A percentile compares a stretch with the other conserved stretches of the same genome.
Evolutionary conservation across 1,284 basidiomycete species (phyloP).

Genomic region (Papiliotrema flavescens): DNA sequence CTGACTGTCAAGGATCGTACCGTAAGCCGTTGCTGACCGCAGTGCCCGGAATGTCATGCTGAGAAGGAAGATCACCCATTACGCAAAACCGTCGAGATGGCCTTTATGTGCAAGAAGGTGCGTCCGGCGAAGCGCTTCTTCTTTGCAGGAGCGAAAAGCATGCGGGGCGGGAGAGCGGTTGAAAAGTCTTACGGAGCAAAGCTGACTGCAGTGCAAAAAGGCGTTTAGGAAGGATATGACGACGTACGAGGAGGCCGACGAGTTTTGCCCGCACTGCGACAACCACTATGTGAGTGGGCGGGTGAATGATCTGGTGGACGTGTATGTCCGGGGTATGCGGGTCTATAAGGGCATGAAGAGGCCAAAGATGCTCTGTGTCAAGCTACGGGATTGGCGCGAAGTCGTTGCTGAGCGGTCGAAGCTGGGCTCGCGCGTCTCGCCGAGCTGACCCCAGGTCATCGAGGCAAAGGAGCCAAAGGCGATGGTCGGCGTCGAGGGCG

Average conservation of each 20-base stretch:
- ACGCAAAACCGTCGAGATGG: constrained; percentile 80
- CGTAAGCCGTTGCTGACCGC: constrained; percentile 3
- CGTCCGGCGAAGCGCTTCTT: too few species aligned
- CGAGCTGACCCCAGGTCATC: constrained; percentile 68
- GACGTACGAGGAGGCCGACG: constrained; percentile 89
- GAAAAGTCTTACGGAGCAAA: not conserved
- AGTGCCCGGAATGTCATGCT: constrained; percentile 89
- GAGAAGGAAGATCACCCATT: constrained; percentile 74
- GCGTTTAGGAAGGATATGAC: constrained; percentile 94
- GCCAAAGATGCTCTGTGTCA: too few species aligned
- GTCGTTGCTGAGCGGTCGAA: too few species aligned
- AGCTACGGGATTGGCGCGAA: not conserved
- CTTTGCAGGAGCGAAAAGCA: too few species aligned
- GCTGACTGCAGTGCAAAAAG: constrained; percentile 69
- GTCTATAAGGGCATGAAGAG: too few species aligned
- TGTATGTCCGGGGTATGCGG: not conserved
- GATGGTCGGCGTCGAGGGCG: constrained; percentile 79
- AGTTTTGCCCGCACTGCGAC: constrained; percentile 96
- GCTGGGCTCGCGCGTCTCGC: too few species aligned
- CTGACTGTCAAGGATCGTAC: too few species aligned
- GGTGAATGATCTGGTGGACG: too few species aligned
- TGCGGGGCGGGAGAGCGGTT: too few species aligned
- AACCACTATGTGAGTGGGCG: constrained; percentile 95
- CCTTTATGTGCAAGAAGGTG: constrained; percentile 87
- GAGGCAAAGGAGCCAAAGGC: constrained; percentile 89